Percentiles rank a stretch among this genome's conserved stretches.
phyloP scores from a whole-genome alignment of 2,329 filamentous ascomycete genomes.

The Sclerotinia borealis region DNA sequence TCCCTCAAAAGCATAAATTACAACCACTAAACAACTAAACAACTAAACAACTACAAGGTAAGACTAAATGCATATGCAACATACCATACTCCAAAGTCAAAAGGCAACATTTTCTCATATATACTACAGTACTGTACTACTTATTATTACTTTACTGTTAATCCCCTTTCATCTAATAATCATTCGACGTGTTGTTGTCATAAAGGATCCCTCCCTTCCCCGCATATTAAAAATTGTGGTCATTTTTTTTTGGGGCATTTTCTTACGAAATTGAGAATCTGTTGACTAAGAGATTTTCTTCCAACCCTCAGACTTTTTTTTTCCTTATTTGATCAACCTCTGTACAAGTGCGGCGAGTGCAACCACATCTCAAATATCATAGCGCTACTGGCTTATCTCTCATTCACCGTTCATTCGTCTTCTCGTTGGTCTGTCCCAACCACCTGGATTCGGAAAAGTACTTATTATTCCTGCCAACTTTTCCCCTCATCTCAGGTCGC shows the following conservation, averaged over 20 bases:
- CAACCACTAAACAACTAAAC: too few species aligned
- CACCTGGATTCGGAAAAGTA: not conserved
- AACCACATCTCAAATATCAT: not conserved
- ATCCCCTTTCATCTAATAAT: conserved; percentile 1
- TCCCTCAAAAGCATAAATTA: not conserved
- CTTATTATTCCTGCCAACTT: not conserved
- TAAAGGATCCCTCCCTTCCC: conserved; percentile 4
- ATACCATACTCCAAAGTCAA: not conserved
- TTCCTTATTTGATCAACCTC: conserved; percentile 8
- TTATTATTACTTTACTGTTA: not conserved
- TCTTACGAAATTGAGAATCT: conserved; percentile 11
- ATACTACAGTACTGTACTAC: not conserved
- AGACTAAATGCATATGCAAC: not conserved
- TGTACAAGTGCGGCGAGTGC: conserved; percentile 10
- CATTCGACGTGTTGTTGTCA: not conserved
- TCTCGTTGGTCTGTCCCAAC: not conserved
- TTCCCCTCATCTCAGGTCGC: conserved; percentile 2
- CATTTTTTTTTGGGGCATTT: not conserved
- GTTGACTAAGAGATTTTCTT: conserved; percentile 12
- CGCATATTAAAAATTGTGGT: conserved; percentile 5
- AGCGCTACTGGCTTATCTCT: not conserved
- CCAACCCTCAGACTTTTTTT: not conserved
- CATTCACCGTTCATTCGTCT: conserved; percentile 8
- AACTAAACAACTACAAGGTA: not conserved
- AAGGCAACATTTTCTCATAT: not conserved